Base-by-base conservation (phyloP, 2,329 filamentous ascomycete genomes). In the Microcyclospora tardicrescens region DNA sequence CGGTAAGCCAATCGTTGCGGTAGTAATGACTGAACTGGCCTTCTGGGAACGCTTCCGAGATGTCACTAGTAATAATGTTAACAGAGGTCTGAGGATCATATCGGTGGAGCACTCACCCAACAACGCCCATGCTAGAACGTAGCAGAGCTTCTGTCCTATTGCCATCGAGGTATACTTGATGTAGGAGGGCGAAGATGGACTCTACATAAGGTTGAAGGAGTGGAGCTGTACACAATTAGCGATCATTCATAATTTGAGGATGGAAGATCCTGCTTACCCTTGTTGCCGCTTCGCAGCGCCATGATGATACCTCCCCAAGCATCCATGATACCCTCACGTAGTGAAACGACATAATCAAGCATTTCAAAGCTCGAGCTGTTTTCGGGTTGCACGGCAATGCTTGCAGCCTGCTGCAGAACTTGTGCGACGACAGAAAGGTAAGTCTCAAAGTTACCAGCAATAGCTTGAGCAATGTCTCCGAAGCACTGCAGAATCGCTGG, bases 241-340 rank as follows among this genome's bases (percentile, higher is more conserved):
- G 4, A 16, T 10, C 11, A 19, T 13, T 24, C 19, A 24, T 5
- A 0, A 28, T 32, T n/a, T 24, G n/a, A 10, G 16, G 11, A 12
- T 10, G 15, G 30, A 14, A 35, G 15, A n/a, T 29, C 30, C 24
- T 12, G 66, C 77, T 61, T 63, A 82, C 80, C 78, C 69, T 89
- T 89, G 55, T 68, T 69, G 55, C 80, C 84, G 37, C 72, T 66
- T 69, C 91, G 93, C 81, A 96, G 86, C 38, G 91, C 86, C 60
- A 89, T 79, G 57, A 98, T 86, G 49, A 94, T 91, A 50, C 91
- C 91, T 54, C 87, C 86, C 87, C 93, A 98, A 28, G 91, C 91
- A 70, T 98, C 91, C 81, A 96, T 94, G 50, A 98, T 96, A 51
- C 89, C 91, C 60, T 98, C 93, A 38, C 91, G 81, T 35, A 98